phyloP scores from a whole-genome alignment of 2,329 filamentous ascomycete genomes.

The Calonectria hongkongensis region DNA sequence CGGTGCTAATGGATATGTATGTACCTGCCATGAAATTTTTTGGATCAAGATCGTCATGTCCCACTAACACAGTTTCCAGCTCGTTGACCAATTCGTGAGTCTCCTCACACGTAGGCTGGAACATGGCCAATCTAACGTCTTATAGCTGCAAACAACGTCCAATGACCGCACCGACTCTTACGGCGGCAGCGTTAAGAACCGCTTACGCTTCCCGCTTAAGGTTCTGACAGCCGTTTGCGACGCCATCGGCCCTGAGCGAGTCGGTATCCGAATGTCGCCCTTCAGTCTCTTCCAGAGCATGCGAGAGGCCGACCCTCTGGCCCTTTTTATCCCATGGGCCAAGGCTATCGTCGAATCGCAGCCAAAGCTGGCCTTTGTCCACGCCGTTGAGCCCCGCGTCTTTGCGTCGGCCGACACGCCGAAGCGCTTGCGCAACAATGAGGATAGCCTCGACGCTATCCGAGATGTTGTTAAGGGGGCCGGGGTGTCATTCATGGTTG shows the following conservation, averaged over 20 bases:
- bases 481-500: conserved; percentile 55
- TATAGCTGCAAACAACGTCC: conserved; percentile 62
- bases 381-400: conserved; percentile 76
- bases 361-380: conserved; percentile 76
- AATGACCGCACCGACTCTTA: conserved; percentile 73
- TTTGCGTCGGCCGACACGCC: conserved; percentile 62
- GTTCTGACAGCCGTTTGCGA: conserved; percentile 66
- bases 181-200: conserved; percentile 72
- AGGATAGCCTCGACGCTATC: conserved; percentile 58
- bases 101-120: neutral
- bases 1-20: conserved; percentile 76
- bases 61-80: conserved; percentile 42
- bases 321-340: conserved; percentile 70
- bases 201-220: conserved; percentile 70
- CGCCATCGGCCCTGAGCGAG: conserved; percentile 70
- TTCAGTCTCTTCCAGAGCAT: conserved; percentile 78
- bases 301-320: conserved; percentile 75
- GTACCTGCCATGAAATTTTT: neutral
- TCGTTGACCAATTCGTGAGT: conserved; percentile 74
- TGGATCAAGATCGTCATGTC: neutral
- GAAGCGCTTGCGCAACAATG: conserved; percentile 54
- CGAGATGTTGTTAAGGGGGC: conserved; percentile 57
- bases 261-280: conserved; percentile 76
- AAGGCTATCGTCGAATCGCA: conserved; percentile 72
- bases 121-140: conserved; percentile 1